phyloP scores from a whole-genome alignment of 768 basidiomycete species.

The Rhizopogon vesiculosus region DNA sequence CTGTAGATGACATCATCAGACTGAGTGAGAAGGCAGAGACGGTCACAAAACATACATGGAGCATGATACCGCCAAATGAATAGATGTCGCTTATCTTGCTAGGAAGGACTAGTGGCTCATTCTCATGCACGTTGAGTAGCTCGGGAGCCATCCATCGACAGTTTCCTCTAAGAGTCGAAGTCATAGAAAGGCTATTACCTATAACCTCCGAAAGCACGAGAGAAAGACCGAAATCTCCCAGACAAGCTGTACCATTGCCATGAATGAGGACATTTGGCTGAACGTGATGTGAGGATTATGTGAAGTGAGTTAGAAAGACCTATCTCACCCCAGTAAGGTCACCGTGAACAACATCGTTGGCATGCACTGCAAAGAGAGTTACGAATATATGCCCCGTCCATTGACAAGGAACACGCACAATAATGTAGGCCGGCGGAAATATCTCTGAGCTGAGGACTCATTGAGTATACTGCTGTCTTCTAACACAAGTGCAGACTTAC shows the following conservation, averaged over 20 bases:
- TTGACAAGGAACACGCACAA: not conserved
- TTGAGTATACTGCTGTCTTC: not conserved
- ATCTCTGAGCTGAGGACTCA: not conserved
- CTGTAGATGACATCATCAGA: not conserved
- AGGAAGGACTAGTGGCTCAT: not conserved
- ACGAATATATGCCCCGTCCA: too few species aligned
- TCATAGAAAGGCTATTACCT: conserved; percentile 11
- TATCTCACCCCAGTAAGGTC: conserved; percentile 5
- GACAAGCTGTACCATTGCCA: conserved; percentile 33
- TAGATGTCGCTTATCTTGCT: conserved; percentile 33
- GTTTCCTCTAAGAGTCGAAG: conserved; percentile 20
- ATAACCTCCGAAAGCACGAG: conserved; percentile 31
- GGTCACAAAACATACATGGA: conserved; percentile 18
- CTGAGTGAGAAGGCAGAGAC: conserved; percentile 8
- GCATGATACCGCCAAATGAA: conserved; percentile 35
- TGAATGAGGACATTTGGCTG: conserved; percentile 44
- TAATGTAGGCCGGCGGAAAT: not conserved
- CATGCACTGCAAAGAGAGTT: not conserved
- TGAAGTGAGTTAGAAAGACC: not conserved
- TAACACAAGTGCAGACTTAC: not conserved
- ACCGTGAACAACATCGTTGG: not conserved
- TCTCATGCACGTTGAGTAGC: conserved; percentile 20
- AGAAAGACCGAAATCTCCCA: conserved; percentile 46
- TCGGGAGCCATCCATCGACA: conserved; percentile 40
- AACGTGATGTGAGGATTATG: not conserved